Evolutionary conservation across 192 early-diverging fungal species (phyloP).

Genomic region (Umbelopsis sp.): DNA sequence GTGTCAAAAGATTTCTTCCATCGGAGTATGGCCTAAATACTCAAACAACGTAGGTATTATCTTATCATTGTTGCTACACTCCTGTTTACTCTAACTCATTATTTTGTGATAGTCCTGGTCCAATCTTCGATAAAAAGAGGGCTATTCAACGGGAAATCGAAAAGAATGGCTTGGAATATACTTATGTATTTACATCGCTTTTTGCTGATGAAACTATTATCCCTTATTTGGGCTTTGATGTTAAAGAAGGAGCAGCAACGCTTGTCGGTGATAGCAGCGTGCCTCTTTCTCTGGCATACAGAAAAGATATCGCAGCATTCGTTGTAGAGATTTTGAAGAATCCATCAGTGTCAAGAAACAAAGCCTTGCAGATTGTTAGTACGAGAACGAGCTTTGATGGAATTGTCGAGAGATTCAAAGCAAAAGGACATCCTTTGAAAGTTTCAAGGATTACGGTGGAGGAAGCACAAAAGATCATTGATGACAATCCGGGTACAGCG

Average conservation of each 20-base stretch:
- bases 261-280: neutral
- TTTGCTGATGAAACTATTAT: neutral
- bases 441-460: neutral
- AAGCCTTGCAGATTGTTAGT: neutral
- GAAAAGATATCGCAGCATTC: neutral
- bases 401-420: neutral
- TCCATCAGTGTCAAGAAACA: neutral
- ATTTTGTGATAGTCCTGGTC: neutral
- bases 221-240: neutral
- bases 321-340: neutral
- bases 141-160: neutral
- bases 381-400: neutral
- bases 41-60: neutral
- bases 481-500: neutral
- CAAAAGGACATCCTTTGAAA: neutral
- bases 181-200: neutral
- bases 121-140: neutral
- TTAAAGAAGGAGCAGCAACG: neutral
- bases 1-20: neutral
- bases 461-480: neutral
- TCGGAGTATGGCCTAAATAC: neutral
- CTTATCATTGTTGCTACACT: neutral
- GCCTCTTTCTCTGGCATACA: neutral
- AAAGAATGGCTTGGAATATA: neutral
- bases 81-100: neutral